Conservation (phyloP, 2,329 filamentous ascomycete species). For the Alternaria sp. region DNA sequence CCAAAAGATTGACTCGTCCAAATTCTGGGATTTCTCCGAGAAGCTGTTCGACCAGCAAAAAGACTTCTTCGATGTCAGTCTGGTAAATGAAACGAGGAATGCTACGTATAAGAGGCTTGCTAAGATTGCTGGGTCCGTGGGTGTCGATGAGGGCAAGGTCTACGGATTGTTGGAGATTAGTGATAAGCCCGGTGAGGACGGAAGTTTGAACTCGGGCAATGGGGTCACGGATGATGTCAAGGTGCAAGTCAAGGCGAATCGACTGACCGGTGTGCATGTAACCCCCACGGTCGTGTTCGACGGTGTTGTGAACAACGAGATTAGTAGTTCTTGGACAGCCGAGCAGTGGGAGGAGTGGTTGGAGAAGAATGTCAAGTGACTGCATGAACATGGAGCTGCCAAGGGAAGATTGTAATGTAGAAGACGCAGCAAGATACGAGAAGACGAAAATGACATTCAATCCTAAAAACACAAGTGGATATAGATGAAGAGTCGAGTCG, state of each 20-base stretch:
- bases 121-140: conserved; percentile 73
- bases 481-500: conserved; percentile 5
- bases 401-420: neutral
- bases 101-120: conserved; percentile 82
- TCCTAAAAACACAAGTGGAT: conserved; percentile 5
- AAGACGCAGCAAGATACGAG: neutral
- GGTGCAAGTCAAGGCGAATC: conserved; percentile 78
- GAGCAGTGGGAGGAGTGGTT: conserved; percentile 90
- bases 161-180: conserved; percentile 73
- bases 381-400: conserved; percentile 9
- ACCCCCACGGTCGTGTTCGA: conserved; percentile 91
- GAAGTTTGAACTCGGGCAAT: conserved; percentile 80
- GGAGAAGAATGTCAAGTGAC: conserved; percentile 67
- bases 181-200: conserved; percentile 72
- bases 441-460: neutral
- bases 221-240: conserved; percentile 85
- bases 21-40: conserved; percentile 82
- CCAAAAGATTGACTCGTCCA: conserved; percentile 70
- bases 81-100: conserved; percentile 86
- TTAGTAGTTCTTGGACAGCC: conserved; percentile 78
- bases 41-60: conserved; percentile 74
- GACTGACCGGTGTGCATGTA: conserved; percentile 84
- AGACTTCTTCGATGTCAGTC: conserved; percentile 83
- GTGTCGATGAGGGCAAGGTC: conserved; percentile 74
- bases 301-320: conserved; percentile 79